Conservation (phyloP, 129 eudicot genomes). For the Saposhnikovia divaricata region DNA sequence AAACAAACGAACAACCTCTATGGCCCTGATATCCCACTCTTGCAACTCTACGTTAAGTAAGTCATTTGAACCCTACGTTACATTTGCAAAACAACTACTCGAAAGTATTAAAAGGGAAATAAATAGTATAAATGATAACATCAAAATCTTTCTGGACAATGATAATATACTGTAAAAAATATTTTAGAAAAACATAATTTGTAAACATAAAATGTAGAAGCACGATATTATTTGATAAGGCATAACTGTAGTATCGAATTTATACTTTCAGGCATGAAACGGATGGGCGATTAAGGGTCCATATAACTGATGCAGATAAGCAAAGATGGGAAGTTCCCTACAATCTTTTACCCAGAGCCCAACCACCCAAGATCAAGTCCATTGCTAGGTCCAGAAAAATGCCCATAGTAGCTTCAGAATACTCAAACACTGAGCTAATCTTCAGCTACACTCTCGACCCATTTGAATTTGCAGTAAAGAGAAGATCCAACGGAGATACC, state of each 20-base stretch:
- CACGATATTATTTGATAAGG: neutral
- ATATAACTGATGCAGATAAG: conserved; percentile 69
- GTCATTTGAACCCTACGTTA: conserved; percentile 4
- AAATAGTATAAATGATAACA: no score
- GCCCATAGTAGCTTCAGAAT: conserved; percentile 27
- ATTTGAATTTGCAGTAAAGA: conserved; percentile 55
- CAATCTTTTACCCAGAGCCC: conserved; percentile 62
- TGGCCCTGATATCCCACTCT: conserved; percentile 80
- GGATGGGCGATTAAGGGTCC: conserved; percentile 61
- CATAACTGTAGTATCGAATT: neutral
- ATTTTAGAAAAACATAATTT: no score
- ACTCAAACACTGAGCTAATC: conserved; percentile 38
- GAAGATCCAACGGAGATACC: conserved; percentile 65
- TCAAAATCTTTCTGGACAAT: neutral
- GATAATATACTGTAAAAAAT: no score
- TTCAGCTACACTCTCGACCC: conserved; percentile 68
- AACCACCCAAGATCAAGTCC: conserved; percentile 39
- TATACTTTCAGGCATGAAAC: conserved; percentile 80
- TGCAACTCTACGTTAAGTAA: conserved; percentile 84
- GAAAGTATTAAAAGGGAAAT: neutral
- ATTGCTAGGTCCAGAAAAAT: conserved; percentile 28
- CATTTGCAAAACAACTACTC: neutral
- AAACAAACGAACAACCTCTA: conserved; percentile 56
- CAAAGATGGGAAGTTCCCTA: conserved; percentile 95
- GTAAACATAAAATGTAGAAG: neutral